Base-by-base conservation (phyloP, 2,329 filamentous ascomycete genomes). In the Alternaria rosae region DNA sequence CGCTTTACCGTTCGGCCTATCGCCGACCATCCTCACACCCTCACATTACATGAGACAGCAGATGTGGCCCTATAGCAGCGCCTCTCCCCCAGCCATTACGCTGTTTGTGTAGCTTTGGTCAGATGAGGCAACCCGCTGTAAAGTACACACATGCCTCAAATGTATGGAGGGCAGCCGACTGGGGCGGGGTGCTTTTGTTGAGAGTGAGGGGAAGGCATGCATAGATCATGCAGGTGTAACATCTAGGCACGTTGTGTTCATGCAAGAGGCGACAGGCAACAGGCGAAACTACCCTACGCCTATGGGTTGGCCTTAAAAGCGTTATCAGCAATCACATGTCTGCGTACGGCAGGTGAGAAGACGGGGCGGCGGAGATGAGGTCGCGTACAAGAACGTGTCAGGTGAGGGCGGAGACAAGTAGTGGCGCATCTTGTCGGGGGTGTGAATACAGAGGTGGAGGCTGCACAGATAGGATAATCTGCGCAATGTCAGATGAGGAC, bases 131-230 rank as follows among this genome's bases (percentile, higher is more conserved):
- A 43, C 43, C 54, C 43, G 38, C 10, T 54, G 43, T 60, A 54
- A 45, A 59, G 44, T 57, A 30, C 12, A 50, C 30, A 44, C 47
- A 26, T 52, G 32, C 20, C 43, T 54, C 53, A 47, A 41, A 15
- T 54, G 51, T 55, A 50, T 61, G 62, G 57, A 61, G 53, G 51
- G 43, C 26, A 60, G 58, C 58, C 58, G 59, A 64, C 53, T 57
- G 57, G 57, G 25, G 59, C 47, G 48, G 54, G 21, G 54, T 61
- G 42, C 54, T 67, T 70, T 68, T 70, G 69, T 71, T 72, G 69
- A 64, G 66, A 55, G 30, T 47, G 59, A 51, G 48, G 21, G 51
- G 23, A 30, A 21, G 35, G 59, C 50, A 60, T 64, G 69, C 66
- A 66, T 65, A 59, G 59, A 52, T 58, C 54, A 41, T 69, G 70